Evolutionary conservation across 345 rosid genomes (phyloP).

Genomic region (Dipteronia dyeriana): DNA sequence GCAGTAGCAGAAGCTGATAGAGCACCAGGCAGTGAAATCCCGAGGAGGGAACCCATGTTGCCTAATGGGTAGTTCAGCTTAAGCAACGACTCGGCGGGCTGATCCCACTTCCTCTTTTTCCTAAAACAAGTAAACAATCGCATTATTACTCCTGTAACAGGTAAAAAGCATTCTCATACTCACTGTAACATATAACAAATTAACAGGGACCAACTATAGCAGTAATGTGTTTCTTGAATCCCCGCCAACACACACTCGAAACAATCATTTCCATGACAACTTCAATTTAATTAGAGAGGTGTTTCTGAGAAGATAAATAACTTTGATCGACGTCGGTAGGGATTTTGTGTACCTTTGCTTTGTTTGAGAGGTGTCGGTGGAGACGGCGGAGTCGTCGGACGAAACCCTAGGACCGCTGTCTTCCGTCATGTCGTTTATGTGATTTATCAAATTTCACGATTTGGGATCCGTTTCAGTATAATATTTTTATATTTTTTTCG

Average conservation of each 20-base stretch:
- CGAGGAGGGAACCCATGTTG: slow-evolving; percentile 42
- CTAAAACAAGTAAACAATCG: slow-evolving; percentile 35
- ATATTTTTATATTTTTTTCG: no score
- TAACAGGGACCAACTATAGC: not conserved
- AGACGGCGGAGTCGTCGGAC: slow-evolving; percentile 31
- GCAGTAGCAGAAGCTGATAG: slow-evolving; percentile 28
- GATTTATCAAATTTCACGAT: no score
- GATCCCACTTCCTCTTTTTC: slow-evolving; percentile 95
- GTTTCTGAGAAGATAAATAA: no score
- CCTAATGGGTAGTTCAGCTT: slow-evolving; percentile 38
- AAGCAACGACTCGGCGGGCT: slow-evolving; percentile 70
- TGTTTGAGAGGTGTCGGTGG: slow-evolving; percentile 38
- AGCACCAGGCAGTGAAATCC: slow-evolving; percentile 34
- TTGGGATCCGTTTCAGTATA: no score
- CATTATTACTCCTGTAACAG: not conserved
- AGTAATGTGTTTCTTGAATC: not conserved
- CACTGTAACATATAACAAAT: no score
- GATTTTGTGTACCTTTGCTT: slow-evolving; percentile 47
- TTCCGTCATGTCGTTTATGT: slow-evolving; percentile 40
- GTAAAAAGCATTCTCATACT: not conserved
- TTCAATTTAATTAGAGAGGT: not conserved
- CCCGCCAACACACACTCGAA: not conserved
- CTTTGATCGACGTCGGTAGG: not conserved
- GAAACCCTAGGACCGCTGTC: slow-evolving; percentile 46
- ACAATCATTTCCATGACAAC: not conserved